Evolutionary conservation across 768 basidiomycete genomes (phyloP), one percentile per base, ranked within the genome.

Genomic region (Serpula lacrymans): DNA sequence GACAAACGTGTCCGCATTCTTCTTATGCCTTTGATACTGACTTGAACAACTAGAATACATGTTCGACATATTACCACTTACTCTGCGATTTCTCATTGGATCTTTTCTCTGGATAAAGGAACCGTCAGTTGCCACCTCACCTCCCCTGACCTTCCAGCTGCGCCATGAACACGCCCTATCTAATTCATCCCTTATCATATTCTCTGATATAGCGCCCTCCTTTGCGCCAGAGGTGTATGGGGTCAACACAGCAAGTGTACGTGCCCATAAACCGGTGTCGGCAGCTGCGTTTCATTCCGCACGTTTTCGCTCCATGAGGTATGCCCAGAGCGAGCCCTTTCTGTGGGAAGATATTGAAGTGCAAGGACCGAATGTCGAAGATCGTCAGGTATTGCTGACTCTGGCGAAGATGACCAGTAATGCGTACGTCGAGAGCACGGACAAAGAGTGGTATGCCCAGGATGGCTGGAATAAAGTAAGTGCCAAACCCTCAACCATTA

Each of bases 351-450:
- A 78, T 32, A 70, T 71, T 17, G 75, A 85, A 25, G 71, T 88
- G 0, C 53, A 57, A 5, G 82, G 75, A 1, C 94, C 94, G 2
- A 83, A 96, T 53, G 73, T 87, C 4, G 67, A 69, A 13, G 79
- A 82, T 51, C 75, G 86, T 24, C 74, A 82, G 51, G 85, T 89
- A 1, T 60, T 97, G 6, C 71, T 82, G 10, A 66, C 77, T 20
- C 70, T 97, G 12, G 92, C 88, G 14, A 91, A 87, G 76, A 97
- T 98, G 88, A 79, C 86, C 9, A 78, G 71, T 42, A 91, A 96
- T 56, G 82, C 93, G 2, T 97, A 97, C 56, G 62, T 64, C 3
- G 59, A 70, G 12, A 71, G 64, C 3, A 66, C 64, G 3, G 71
- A 77, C 22, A 62, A 58, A 20, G 70, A 66, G 8, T 97, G 93